Percentiles rank a stretch among this genome's conserved stretches.
Evolutionary conservation across 768 basidiomycete species (phyloP).

Genomic region (Suillus alpinus): DNA sequence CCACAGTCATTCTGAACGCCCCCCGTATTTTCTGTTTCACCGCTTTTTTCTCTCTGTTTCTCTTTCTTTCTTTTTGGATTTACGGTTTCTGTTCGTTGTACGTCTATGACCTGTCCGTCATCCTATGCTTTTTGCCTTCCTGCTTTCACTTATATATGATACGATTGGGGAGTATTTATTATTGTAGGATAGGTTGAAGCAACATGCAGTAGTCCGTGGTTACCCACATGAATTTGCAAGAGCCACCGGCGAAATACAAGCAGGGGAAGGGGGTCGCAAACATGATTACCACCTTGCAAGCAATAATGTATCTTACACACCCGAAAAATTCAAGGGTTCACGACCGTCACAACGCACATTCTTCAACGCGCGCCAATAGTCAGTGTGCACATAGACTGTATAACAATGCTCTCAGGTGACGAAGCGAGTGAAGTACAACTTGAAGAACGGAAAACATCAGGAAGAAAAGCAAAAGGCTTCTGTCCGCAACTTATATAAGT

Average conservation of each 20-base stretch:
- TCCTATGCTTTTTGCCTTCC: slow-evolving; percentile 8
- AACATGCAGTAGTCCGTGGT: background rate
- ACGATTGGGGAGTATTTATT: background rate
- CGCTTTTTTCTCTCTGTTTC: background rate
- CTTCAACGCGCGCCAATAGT: background rate
- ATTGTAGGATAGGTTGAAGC: slow-evolving; percentile 7
- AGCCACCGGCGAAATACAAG: background rate
- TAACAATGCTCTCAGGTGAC: background rate
- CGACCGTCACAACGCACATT: background rate
- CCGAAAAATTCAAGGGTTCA: background rate
- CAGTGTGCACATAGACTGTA: background rate
- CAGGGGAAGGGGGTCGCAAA: background rate
- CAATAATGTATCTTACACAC: background rate
- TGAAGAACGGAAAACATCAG: background rate
- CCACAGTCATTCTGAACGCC: background rate
- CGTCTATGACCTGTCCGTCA: background rate
- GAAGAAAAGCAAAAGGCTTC: background rate
- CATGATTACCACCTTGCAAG: background rate
- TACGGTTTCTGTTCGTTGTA: background rate
- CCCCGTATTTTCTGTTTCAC: background rate
- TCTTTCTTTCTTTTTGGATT: background rate
- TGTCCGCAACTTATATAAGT: slow-evolving; percentile 12
- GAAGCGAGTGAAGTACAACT: background rate
- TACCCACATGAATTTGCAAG: background rate
- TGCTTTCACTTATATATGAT: slow-evolving; percentile 5